These are phyloP conservation scores for Eimeria necatrix DNA, from an alignment of 169 alveolate genomes.

Conservation along the genomic window DNA sequence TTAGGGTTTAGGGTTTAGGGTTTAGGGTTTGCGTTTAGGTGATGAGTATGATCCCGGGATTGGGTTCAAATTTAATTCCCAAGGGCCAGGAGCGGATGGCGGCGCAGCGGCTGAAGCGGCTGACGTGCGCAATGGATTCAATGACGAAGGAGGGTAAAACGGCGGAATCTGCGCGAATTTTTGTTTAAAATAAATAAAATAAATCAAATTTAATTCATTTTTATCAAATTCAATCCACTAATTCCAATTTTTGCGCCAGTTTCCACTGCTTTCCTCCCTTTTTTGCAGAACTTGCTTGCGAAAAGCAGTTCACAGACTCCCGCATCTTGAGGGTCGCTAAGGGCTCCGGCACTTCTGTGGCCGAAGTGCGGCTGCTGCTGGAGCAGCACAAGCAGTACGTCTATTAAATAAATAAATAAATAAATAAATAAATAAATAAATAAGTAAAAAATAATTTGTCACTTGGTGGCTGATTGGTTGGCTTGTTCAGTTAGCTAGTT, in stretches of 20 bases:
- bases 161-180: background rate
- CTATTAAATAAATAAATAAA: too few species aligned
- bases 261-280: background rate
- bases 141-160: constrained; percentile 93
- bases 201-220: too few species aligned
- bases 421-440: too few species aligned
- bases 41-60: constrained; percentile 97
- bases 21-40: constrained; percentile 85
- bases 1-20: constrained; percentile 48
- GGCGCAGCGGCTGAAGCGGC: constrained; percentile 96
- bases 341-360: constrained; percentile 96
- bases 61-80: constrained; percentile 93
- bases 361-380: constrained; percentile 94
- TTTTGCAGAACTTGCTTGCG: constrained; percentile 94
- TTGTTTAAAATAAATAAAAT: background rate
- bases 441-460: background rate
- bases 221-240: background rate
- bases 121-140: constrained; percentile 97
- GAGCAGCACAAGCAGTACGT: constrained; percentile 96
- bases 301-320: constrained; percentile 91
- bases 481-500: background rate
- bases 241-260: too few species aligned
- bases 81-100: constrained; percentile 98
- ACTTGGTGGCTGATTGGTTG: background rate
- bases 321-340: constrained; percentile 96